These are phyloP conservation scores for Allomyces javanicus DNA, from an alignment of 192 early-diverging fungal species.

Conservation along the genomic window DNA sequence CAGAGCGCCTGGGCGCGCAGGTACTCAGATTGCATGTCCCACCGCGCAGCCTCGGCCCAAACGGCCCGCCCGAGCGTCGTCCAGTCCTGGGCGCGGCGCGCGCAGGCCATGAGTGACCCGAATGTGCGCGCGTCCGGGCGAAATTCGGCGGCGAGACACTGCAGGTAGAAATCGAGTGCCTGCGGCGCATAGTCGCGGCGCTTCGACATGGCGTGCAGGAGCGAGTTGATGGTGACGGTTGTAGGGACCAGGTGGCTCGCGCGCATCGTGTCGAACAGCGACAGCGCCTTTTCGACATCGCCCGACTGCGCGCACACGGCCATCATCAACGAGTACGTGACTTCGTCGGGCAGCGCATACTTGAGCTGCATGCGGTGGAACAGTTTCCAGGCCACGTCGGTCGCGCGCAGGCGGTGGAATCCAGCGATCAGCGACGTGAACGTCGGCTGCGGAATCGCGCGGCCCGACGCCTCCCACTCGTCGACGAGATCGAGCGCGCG, in stretches of 20 bases:
- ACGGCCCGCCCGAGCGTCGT: not conserved
- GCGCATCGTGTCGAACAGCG: not conserved
- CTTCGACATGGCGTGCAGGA: not conserved
- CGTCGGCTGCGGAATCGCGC: not conserved
- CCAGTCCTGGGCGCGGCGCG: not conserved
- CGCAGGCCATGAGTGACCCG: not conserved
- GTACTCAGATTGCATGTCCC: not conserved
- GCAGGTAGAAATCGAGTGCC: not conserved
- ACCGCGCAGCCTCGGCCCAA: not conserved
- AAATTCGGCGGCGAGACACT: not conserved
- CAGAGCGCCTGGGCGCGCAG: not conserved
- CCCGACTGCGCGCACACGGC: not conserved
- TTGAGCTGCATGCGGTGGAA: not conserved
- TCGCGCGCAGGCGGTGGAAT: not conserved
- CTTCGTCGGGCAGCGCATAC: not conserved
- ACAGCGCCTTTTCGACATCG: not conserved
- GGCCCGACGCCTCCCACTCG: not conserved
- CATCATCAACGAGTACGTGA: not conserved
- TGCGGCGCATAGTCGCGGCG: not conserved
- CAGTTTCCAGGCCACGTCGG: not conserved
- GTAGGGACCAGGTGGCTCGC: not conserved
- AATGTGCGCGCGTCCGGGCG: not conserved
- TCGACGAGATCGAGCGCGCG: not conserved
- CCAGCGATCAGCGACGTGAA: not conserved
- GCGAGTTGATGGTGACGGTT: not conserved